Evolutionary conservation across 2,329 filamentous ascomycete genomes (phyloP), one percentile per base, ranked within the genome.

Genomic region (Trichoderma atrobrunneum): DNA sequence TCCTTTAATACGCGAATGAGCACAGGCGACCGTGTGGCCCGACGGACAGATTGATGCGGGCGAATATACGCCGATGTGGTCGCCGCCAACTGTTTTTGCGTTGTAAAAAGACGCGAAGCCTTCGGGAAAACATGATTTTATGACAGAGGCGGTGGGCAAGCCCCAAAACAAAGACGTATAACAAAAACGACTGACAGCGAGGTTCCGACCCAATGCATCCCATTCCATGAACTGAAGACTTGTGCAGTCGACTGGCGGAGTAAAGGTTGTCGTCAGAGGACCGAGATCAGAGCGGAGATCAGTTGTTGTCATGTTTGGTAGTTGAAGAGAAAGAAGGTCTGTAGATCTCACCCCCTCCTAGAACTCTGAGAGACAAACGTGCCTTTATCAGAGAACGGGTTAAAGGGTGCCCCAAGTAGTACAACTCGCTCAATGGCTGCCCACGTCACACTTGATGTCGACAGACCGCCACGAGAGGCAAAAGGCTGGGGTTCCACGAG

Each of bases 321-420:
- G 39, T 18, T 1, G 18, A n/a, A n/a, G 18, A n/a, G 18, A 3
- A 7, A 43, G 39, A 43, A 18, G 7, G 8, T 7, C 39, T 3
- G 39, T 43, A n/a, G 0, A 32, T 2, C 16, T 4, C 8, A n/a
- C 18, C 3, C 16, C 16, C 7, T 5, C 26, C 26, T 3, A n/a
- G 14, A 16, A 1, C 39, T 43, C 39, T 5, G 39, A 48, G 39
- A 48, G 39, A n/a, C 18, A 48, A 43, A n/a, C 36, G 7, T 0
- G 14, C 18, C 39, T 11, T 48, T 48, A n/a, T 48, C 18, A 10
- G 39, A n/a, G 14, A 48, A 1, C 39, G 2, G 18, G n/a, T n/a
- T 1, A n/a, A 48, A 48, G 8, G 0, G 39, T 3, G 4, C 7
- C n/a, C 1, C 1, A 48, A 1, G 16, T 1, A 32, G 26, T n/a